phyloP scores from a whole-genome alignment of 1,284 basidiomycete species.

The Phylloporus gajari region DNA sequence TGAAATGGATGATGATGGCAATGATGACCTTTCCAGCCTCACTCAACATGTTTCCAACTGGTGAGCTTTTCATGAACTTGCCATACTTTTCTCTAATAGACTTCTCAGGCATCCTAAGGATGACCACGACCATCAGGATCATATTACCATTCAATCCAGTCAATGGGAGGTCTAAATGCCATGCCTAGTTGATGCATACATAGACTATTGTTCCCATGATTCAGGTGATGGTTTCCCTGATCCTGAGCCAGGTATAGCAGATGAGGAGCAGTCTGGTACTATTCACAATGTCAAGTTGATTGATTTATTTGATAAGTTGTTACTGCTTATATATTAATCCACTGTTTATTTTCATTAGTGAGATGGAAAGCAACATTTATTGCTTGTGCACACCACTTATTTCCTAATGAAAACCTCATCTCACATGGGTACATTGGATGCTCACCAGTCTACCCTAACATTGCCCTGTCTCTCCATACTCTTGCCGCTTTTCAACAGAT shows the following conservation, averaged over 20 bases:
- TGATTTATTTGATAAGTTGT: not conserved
- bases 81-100: not conserved
- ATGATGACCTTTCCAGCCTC: too few species aligned
- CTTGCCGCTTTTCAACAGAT: not conserved
- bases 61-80: too few species aligned
- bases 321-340: not conserved
- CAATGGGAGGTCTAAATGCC: not conserved
- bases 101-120: not conserved
- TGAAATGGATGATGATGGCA: too few species aligned
- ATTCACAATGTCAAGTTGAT: not conserved
- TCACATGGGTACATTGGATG: constrained; percentile 1
- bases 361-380: not conserved
- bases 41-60: too few species aligned
- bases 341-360: not conserved
- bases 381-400: not conserved
- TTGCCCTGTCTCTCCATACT: not conserved
- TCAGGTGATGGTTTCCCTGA: not conserved
- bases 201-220: not conserved
- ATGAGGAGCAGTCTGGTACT: not conserved
- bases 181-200: not conserved
- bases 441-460: not conserved
- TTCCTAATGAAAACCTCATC: not conserved
- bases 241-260: not conserved
- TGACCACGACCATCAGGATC: not conserved
- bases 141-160: not conserved